Base-by-base conservation (phyloP, 2,329 filamentous ascomycete genomes). In the Ascochyta lentis region DNA sequence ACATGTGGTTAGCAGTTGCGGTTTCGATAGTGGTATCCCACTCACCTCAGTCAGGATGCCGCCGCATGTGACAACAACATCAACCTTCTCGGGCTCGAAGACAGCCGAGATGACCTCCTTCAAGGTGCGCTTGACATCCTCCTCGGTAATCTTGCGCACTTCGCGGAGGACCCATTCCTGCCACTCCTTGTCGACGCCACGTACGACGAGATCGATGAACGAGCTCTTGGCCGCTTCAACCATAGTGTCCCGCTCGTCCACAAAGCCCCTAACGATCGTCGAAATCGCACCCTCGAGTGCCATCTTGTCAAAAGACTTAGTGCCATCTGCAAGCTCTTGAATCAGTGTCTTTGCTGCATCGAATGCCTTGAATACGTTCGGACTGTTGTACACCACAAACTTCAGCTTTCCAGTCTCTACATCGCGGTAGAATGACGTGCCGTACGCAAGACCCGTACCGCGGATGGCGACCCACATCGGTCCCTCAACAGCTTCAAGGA, bases 391-490 rank as follows among this genome's bases (percentile, higher is more conserved):
- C 38, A 98, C 89, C 50, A 87, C 86, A 78, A 96, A 96, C 58
- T 91, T 88, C 47, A 97, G 79, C 45, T 90, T 86, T 3, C 94
- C 95, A 1, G 86, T 87, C 68, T 95, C 91, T 26, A 91, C 79
- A 69, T 91, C 89, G 41, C 90, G 88, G 40, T 83, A 83, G 70
- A 98, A 96, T 66, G 84, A 86, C 0, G 90, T 89, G 49, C 93
- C 93, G 71, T 99, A 99, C 0, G 95, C 95, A 48, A 98, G 87
- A 40, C 95, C 95, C 39, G 91, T 95, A 52, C 95, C 95, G 42
- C 95, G 91, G 44, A 98, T 90, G 0, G 92, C 91, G 60, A 89
- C 89, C 94, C 95, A 98, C 29, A 99, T 85, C 0, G 95, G 95
- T 0, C 95, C 95, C 76, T 99, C 95, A 16, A 96, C 90, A 0